Base-by-base conservation (phyloP, 2,329 filamentous ascomycete genomes). In the Colletotrichum abscissum region DNA sequence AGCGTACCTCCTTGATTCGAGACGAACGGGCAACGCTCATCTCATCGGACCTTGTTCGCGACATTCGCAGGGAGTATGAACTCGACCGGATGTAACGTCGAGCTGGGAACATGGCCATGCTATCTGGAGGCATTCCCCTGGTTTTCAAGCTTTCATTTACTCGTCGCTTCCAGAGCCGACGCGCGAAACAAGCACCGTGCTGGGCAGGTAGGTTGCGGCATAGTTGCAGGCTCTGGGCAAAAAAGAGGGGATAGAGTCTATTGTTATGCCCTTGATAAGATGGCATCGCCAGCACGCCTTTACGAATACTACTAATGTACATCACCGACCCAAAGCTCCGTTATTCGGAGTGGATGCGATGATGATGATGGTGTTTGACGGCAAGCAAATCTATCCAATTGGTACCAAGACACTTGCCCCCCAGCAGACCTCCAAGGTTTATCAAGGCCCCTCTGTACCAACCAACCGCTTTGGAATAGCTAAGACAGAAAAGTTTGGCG, bases 11-110 rank as follows among this genome's bases (percentile, higher is more conserved):
- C 65, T 58, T 58, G 24, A 54, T 58, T 69, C 65, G 54, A 72
- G 69, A 72, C 63, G 69, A 72, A 72, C 65, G 65, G 69, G 58
- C 66, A 35, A 49, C 42, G 52, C 70, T 69, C 70, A 73, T 69
- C 70, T 69, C 46, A 65, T 69, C 66, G 67, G 19, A 60, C 70
- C 57, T 64, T 59, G 65, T 59, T 38, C 19, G 57, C 54, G 68
- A 28, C 54, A 11, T 54, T 64, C 70, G 30, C 59, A 60, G 42
- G 42, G 42, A 49, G 42, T 49, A n/a, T 54, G 66, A 28, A 69
- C 66, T 56, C 64, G 63, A 69, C 56, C 24, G 49, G 63, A 72
- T 73, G 71, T 35, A 72, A 73, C 67, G 42, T 73, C 62, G 35
- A 49, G 28, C 64, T 30, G 35, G 46, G 55, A 63, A 42, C 59